These are phyloP conservation scores for Apiotrichum siamense DNA, from an alignment of 1,284 basidiomycete species.

Conservation along the genomic window DNA sequence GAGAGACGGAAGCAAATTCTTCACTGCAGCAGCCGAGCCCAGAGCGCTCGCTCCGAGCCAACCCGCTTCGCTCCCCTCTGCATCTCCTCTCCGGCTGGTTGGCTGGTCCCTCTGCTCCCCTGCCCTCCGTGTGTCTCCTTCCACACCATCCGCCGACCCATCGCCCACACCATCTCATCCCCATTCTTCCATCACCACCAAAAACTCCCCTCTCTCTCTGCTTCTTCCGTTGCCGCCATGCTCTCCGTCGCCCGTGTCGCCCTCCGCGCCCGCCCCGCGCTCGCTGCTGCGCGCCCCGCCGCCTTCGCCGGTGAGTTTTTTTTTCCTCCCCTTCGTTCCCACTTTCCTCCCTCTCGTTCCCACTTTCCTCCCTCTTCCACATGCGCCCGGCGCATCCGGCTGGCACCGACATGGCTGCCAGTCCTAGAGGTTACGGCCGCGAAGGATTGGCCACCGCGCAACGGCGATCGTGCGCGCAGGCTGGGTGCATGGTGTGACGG, in stretches of 20 bases:
- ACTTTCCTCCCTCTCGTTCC: too few relatives aligned
- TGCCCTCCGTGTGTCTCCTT: slow-evolving; percentile 10
- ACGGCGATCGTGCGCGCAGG: too few relatives aligned
- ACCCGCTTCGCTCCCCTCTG: neutral
- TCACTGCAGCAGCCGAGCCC: too few relatives aligned
- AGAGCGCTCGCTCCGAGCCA: too few relatives aligned
- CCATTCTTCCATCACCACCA: neutral
- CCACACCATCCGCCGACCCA: neutral
- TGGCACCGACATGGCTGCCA: too few relatives aligned
- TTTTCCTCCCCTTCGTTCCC: neutral
- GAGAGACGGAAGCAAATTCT: too few relatives aligned
- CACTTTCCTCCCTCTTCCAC: neutral
- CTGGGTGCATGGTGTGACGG: too few relatives aligned
- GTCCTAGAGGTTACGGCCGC: too few relatives aligned
- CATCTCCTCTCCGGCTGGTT: slow-evolving; percentile 5
- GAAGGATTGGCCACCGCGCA: too few relatives aligned
- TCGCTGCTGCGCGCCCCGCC: slow-evolving; percentile 26
- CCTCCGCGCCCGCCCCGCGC: slow-evolving; percentile 30
- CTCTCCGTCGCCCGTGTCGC: slow-evolving; percentile 33
- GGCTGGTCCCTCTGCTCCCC: neutral
- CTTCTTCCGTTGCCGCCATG: slow-evolving; percentile 11
- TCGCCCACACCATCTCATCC: neutral
- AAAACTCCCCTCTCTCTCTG: neutral
- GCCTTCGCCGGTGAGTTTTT: slow-evolving; percentile 31
- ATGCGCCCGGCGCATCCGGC: neutral